phyloP scores from a whole-genome alignment of 2,329 filamentous ascomycete genomes.

The Colletotrichum orchidophilum region DNA sequence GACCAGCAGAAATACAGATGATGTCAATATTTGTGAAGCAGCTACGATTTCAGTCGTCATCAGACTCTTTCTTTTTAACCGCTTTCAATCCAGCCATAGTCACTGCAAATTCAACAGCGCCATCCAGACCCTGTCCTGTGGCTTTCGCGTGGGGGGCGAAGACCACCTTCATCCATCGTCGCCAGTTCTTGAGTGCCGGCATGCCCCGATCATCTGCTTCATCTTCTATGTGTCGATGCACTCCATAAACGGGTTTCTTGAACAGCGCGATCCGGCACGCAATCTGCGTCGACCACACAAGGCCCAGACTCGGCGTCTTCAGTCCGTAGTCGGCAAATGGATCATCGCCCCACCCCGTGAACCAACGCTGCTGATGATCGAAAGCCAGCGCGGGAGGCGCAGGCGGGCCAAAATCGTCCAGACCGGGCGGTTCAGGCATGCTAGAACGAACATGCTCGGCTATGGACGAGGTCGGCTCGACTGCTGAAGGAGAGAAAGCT shows the following conservation, averaged over 20 bases:
- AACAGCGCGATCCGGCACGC: slow-evolving; percentile 83
- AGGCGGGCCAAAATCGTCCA: slow-evolving; percentile 54
- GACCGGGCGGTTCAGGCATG: slow-evolving; percentile 41
- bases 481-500: slow-evolving; percentile 36
- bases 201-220: slow-evolving; percentile 52
- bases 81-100: slow-evolving; percentile 69
- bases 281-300: slow-evolving; percentile 93
- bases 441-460: slow-evolving; percentile 47
- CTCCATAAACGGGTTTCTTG: slow-evolving; percentile 69
- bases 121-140: slow-evolving; percentile 56
- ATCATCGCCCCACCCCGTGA: slow-evolving; percentile 92
- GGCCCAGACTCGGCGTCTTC: slow-evolving; percentile 87
- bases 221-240: slow-evolving; percentile 44
- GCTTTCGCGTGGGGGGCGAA: slow-evolving; percentile 81
- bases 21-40: background rate
- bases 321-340: slow-evolving; percentile 56
- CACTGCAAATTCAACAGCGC: slow-evolving; percentile 79
- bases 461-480: slow-evolving; percentile 52
- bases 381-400: slow-evolving; percentile 70
- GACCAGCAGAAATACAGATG: background rate
- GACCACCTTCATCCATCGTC: slow-evolving; percentile 85
- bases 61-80: slow-evolving; percentile 36
- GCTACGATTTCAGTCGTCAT: slow-evolving; percentile 1
- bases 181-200: slow-evolving; percentile 67
- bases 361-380: slow-evolving; percentile 92